Evolutionary conservation across 176 grass and related monocot species (phyloP), one percentile per base, ranked within the genome.

Genomic region (Poa pratensis): DNA sequence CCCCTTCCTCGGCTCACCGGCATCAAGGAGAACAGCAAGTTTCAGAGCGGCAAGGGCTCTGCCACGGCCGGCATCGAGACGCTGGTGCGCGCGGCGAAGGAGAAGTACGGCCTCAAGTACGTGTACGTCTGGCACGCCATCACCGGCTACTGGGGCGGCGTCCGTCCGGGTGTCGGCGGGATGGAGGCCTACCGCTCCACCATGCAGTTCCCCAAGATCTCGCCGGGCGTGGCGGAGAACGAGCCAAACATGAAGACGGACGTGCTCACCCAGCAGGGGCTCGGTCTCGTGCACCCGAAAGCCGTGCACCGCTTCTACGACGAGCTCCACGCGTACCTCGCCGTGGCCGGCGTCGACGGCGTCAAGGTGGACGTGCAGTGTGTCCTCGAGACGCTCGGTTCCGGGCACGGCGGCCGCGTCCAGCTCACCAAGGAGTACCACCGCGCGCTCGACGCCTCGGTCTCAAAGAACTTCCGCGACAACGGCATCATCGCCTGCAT

Each of bases 401-500:
- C 83, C 40, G 91, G 91, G 28, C 89, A 90, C 17, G 93, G 96
- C 18, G 96, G 96, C 12, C 84, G 96, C 64, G 93, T 94, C 57
- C 81, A 86, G 86, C 85, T 98, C 66, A 95, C 96, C 1, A 66
- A 46, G 39, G 89, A 92, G 78, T 98, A 92, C 80, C 96, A 98
- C 79, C 89, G 87, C 64, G 96, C 93, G 18, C 90, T 98, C 48
- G 96, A 98, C 57, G 91, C 96, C 2, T 98, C 96, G 12, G 22
- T 98, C 53, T 62, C 96, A 34, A 95, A 92, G 88, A 95, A 94
- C 59, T 98, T 98, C 63, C 87, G 77, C 0, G 96, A 95, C 49
- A 98, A 98, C 71, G 96, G 96, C 78, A 95, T 95, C 81, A 98
- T 98, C 43, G 96, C 93, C 67, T 98, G 96, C 76, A 98, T 98